Base-by-base conservation (phyloP, 2,329 filamentous ascomycete species). In the Phyllosticta capitalensis region DNA sequence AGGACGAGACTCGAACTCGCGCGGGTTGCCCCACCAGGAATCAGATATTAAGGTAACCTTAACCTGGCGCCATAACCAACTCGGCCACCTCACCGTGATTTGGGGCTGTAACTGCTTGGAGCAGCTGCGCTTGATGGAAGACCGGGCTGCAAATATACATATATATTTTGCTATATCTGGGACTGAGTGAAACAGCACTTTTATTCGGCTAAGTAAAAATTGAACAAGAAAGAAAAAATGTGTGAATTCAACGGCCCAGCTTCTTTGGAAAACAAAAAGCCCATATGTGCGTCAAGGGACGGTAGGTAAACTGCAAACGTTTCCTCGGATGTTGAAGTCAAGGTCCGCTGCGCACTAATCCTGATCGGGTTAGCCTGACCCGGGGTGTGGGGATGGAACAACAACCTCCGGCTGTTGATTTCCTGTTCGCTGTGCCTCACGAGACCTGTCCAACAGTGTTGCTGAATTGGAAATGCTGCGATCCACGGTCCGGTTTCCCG, bases 61-160 rank as follows among this genome's bases (percentile, higher is more conserved):
- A 60, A 60, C 58, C 58, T 60, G 54, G 58, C 58, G 58, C 58
- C 58, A 60, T 60, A 60, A 60, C 58, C 58, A 60, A 60, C 58
- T 60, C 58, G 58, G 58, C 58, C 58, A 60, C 54, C 54, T 56
- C 58, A 60, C 58, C 58, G 10, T n/a, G 0, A n/a, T n/a, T 17
- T 10, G 33, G 9, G 9, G 24, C 24, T 26, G 24, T 26, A 26
- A 26, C n/a, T n/a, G n/a, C n/a, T n/a, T n/a, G n/a, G n/a, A n/a
- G n/a, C n/a, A n/a, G n/a, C n/a, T n/a, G n/a, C n/a, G n/a, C n/a
- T n/a, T n/a, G n/a, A n/a, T n/a, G n/a, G n/a, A n/a, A n/a, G n/a
- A n/a, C n/a, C n/a, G n/a, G n/a, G n/a, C n/a, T n/a, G n/a, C n/a
- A n/a, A n/a, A n/a, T n/a, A n/a, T n/a, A n/a, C n/a, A n/a, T n/a